Evolutionary conservation across 257 asterid species (phyloP), one percentile per base, ranked within the genome.

Genomic region (Primulina tabacum): DNA sequence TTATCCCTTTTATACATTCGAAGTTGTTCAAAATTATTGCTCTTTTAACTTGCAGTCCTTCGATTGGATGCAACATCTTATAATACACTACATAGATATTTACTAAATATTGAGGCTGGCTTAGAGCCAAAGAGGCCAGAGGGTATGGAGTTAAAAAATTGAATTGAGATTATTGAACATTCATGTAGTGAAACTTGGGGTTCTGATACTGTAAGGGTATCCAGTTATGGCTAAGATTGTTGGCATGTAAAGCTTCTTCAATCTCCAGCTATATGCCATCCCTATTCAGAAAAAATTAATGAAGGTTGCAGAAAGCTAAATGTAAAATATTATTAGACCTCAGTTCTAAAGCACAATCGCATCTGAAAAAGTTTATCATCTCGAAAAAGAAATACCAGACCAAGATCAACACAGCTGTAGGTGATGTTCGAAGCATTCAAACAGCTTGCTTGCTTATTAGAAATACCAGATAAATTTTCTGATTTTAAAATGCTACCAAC

Each of bases 41-140:
- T 43, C 7, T 12, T 34, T 43, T 43, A 43, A 43, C 55, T 43
- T 43, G 17, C 50, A 10, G 17, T 10, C 50, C 50, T 40, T 40
- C 2, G 17, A 40, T 40, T 63, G 71, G 85, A 75, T 93, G 97
- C 79, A 96, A 93, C 80, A 88, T 92, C 78, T 61, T 21, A 38
- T 10, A 10, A 7, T 38, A 40, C 50, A 10, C 50, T 38, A 16
- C 50, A 10, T 10, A 38, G 4, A 2, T 40, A 3, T 40, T 40
- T 11, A 40, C 11, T 40, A 4, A 11, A 40, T 38, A 9, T 38
- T 11, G 50, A 38, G 11, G 34, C 34, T 2, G 11, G 34, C 34
- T 2, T 4, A 8, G 16, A 2, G 50, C 16, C 1, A 40, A 40
- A 40, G 4, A n/a, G n/a, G n/a, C n/a, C n/a, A n/a, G n/a, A 11